Evolutionary conservation across 1,284 basidiomycete genomes (phyloP).

Genomic region (Rhizoctonia solani): DNA sequence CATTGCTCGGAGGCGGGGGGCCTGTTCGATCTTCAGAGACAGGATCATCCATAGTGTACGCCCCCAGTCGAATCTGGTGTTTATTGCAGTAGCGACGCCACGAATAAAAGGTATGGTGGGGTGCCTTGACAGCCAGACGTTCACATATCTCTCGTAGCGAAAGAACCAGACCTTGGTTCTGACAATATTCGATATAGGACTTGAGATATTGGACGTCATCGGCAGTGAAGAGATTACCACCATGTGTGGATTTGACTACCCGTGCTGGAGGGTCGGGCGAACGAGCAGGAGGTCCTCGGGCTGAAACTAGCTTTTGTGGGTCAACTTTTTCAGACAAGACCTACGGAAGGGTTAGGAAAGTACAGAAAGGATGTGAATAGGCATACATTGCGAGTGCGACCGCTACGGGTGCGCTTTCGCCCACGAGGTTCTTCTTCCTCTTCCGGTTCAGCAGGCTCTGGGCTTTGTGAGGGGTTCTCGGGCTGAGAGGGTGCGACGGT

Average conservation of each 20-base stretch:
- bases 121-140: constrained; percentile 78
- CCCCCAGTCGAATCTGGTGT: constrained; percentile 79
- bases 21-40: constrained; percentile 41
- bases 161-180: constrained; percentile 76
- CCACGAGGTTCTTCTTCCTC: constrained; percentile 22
- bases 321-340: constrained; percentile 27
- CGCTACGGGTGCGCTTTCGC: constrained; percentile 24
- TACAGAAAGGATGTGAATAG: neutral
- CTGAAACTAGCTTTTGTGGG: constrained; percentile 32
- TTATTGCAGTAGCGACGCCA: constrained; percentile 87
- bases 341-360: neutral
- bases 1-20: neutral
- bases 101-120: constrained; percentile 85
- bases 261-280: constrained; percentile 78
- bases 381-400: constrained; percentile 18
- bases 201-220: constrained; percentile 79
- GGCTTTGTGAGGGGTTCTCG: constrained; percentile 12
- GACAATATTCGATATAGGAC: constrained; percentile 82
- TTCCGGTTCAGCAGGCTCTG: constrained; percentile 11
- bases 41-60: constrained; percentile 68
- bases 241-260: constrained; percentile 83
- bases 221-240: constrained; percentile 78
- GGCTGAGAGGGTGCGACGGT: neutral
- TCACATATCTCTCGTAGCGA: constrained; percentile 82
- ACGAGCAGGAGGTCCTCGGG: constrained; percentile 57